phyloP scores from a whole-genome alignment of 345 rosid species.

The Populus euphratica region DNA sequence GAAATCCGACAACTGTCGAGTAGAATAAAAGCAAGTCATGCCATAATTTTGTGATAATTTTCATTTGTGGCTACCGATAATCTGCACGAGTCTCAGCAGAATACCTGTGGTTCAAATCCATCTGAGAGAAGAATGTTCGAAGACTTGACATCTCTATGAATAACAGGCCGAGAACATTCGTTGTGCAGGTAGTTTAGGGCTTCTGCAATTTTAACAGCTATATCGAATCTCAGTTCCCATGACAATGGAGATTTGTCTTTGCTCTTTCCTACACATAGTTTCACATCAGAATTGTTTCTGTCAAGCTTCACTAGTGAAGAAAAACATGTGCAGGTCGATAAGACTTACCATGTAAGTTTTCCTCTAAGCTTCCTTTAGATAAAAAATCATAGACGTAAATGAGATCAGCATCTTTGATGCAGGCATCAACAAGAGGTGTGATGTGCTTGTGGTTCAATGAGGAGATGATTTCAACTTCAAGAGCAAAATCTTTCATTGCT shows the following conservation, averaged over 20 bases:
- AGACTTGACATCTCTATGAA: slow-evolving; percentile 89
- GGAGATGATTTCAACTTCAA: slow-evolving; percentile 69
- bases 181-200: slow-evolving; percentile 70
- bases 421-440: slow-evolving; percentile 59
- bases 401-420: slow-evolving; percentile 48
- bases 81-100: not conserved
- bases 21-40: slow-evolving; percentile 2
- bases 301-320: not conserved
- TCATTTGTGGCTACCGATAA: not conserved
- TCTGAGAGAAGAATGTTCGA: slow-evolving; percentile 84
- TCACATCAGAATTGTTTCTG: slow-evolving; percentile 10
- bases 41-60: not conserved
- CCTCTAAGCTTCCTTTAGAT: slow-evolving; percentile 75
- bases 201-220: slow-evolving; percentile 69
- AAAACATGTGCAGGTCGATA: not conserved
- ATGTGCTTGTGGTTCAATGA: slow-evolving; percentile 61
- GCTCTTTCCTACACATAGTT: slow-evolving; percentile 26
- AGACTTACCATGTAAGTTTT: slow-evolving; percentile 60
- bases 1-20: slow-evolving; percentile 73
- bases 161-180: slow-evolving; percentile 62
- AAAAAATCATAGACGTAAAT: slow-evolving; percentile 71
- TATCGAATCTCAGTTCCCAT: slow-evolving; percentile 61
- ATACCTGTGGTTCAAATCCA: slow-evolving; percentile 72
- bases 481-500: slow-evolving; percentile 63
- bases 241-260: slow-evolving; percentile 36